These are phyloP conservation scores for Piromyces finnis DNA, from an alignment of 192 early-diverging fungal species.

Conservation along the genomic window DNA sequence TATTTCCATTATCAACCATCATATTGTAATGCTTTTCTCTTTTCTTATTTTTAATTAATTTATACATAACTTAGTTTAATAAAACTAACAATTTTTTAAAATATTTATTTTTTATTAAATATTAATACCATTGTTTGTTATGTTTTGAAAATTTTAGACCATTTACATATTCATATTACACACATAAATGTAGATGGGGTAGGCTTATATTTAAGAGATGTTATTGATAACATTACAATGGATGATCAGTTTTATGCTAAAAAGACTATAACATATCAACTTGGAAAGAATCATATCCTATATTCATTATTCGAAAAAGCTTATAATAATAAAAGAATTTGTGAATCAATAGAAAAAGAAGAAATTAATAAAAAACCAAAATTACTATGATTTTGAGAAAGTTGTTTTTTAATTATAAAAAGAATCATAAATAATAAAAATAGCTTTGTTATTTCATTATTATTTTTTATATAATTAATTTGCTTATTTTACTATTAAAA, in stretches of 20 bases:
- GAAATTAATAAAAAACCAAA: neutral
- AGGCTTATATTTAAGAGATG: neutral
- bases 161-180: constrained; percentile 63
- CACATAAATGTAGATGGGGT: constrained; percentile 12
- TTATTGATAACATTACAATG: neutral
- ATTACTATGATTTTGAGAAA: no score
- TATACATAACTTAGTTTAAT: no score
- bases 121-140: no score
- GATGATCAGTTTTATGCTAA: neutral
- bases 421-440: no score
- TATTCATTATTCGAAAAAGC: neutral
- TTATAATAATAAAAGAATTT: neutral
- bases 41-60: neutral
- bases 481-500: no score
- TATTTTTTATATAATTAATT: no score
- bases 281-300: neutral
- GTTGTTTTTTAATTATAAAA: no score
- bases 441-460: no score
- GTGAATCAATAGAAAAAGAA: neutral
- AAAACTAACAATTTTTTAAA: no score
- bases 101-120: no score
- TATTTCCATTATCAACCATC: constrained; percentile 68
- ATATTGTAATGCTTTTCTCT: constrained; percentile 33
- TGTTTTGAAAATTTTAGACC: constrained; percentile 15
- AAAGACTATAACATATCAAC: neutral